phyloP scores from a whole-genome alignment of 345 rosid genomes.

The Citropsis articulata region DNA sequence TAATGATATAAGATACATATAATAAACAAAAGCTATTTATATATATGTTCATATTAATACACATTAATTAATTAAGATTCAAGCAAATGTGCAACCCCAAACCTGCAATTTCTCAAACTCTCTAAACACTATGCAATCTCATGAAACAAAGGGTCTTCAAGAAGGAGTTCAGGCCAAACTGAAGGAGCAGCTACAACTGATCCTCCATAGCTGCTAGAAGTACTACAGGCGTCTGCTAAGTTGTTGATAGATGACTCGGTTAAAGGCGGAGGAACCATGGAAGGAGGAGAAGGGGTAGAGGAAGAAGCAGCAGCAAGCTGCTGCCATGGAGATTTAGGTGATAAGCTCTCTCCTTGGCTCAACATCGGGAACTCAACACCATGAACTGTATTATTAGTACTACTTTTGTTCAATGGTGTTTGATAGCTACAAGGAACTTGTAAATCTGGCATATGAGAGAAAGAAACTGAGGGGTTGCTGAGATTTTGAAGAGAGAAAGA shows the following conservation, averaged over 20 bases:
- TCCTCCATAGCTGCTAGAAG: conserved; percentile 34
- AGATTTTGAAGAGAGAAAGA: conserved; percentile 23
- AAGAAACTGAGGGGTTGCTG: conserved; percentile 24
- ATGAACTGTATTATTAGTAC: background rate
- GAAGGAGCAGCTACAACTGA: conserved; percentile 23
- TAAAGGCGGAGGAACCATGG: conserved; percentile 15
- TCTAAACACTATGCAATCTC: conserved; percentile 31
- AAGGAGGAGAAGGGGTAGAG: conserved; percentile 41
- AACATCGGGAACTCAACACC: conserved; percentile 21
- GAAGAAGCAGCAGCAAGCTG: conserved; percentile 16
- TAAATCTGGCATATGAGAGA: conserved; percentile 52
- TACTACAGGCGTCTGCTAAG: conserved; percentile 21
- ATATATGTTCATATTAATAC: background rate
- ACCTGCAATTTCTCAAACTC: conserved; percentile 12
- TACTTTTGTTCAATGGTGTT: conserved; percentile 18
- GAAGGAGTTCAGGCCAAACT: conserved; percentile 42
- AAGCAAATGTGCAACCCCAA: conserved; percentile 15
- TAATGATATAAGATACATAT: background rate
- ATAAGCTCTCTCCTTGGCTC: conserved; percentile 20
- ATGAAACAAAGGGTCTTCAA: conserved; percentile 52
- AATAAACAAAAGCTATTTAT: conserved; percentile 3
- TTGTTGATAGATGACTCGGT: conserved; percentile 13
- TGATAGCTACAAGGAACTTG: conserved; percentile 35
- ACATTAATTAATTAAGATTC: conserved; percentile 4
- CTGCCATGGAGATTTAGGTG: conserved; percentile 38